Evolutionary conservation across 2,329 filamentous ascomycete genomes (phyloP), one percentile per base, ranked within the genome.

Genomic region (Teratosphaeriaceae sp.): DNA sequence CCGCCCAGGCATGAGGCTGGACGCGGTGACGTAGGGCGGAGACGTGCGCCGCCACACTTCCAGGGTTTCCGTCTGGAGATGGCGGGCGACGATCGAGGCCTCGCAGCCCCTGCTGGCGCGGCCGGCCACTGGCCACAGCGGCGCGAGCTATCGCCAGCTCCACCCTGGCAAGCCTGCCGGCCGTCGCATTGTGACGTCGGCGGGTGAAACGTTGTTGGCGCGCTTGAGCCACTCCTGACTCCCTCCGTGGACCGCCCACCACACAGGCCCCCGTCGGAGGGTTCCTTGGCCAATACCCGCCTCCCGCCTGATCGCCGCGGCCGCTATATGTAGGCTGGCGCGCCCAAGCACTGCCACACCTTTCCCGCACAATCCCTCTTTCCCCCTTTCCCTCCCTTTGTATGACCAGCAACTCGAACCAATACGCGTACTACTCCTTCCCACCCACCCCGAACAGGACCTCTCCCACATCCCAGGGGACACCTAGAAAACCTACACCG

Each of bases 371-470:
- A 24, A 38, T 36, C 40, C 42, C 40, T 35, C 37, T 33, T 12
- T 26, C 30, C n/a, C 27, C 23, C 38, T 45, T 37, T 34, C 38
- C 38, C 47, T 40, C 45, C 31, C 40, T 23, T 34, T 49, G 68
- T 63, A 73, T 73, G 70, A 68, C 66, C 57, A 66, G 65, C 58
- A 67, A 70, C 53, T 67, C 66, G 40, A 64, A 65, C 54, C 65
- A 64, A 53, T 73, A 73, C 66, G 65, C 67, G 42, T 73, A 72
- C 60, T 73, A 72, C 58, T 72, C 70, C 48, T 73, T 73, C 47
- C 70, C 70, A 56, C 69, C 67, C 42, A 72, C 70, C 37, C 69
- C 70, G 42, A 71, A 64, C 50, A 63, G 68, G 57, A 46, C 55
- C 54, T 70, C 70, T 22, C 56, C 40, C 18, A 38, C 45, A 13